These are phyloP conservation scores for Fraxinus platypoda DNA, from an alignment of 305 asterid species.

Conservation along the genomic window DNA sequence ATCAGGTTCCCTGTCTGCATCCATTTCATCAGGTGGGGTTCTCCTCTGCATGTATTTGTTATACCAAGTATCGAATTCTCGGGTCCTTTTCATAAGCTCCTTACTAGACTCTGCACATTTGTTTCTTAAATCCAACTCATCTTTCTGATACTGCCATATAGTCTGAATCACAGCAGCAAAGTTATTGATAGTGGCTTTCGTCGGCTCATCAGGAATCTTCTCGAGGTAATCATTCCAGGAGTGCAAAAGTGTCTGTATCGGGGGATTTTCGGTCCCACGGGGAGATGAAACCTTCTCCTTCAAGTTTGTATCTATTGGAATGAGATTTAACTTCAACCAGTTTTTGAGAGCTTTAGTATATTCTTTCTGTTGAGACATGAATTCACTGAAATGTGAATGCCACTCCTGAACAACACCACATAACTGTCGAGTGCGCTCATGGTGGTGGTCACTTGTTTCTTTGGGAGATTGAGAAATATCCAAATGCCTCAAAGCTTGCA, in stretches of 20 bases:
- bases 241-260: conserved; percentile 55
- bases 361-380: conserved; percentile 54
- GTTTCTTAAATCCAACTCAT: conserved; percentile 73
- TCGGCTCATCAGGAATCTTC: conserved; percentile 81
- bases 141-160: conserved; percentile 72
- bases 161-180: conserved; percentile 67
- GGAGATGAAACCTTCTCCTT: conserved; percentile 63
- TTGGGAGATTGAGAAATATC: conserved; percentile 69
- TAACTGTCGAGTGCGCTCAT: conserved; percentile 72
- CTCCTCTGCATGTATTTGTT: conserved; percentile 65
- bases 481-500: conserved; percentile 51
- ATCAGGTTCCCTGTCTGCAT: conserved; percentile 51
- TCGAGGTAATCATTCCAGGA: conserved; percentile 74
- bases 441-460: conserved; percentile 82
- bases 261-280: conserved; percentile 63
- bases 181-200: conserved; percentile 63
- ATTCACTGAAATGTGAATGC: conserved; percentile 57
- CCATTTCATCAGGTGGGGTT: conserved; percentile 66
- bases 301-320: conserved; percentile 83
- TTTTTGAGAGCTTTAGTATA: conserved; percentile 64
- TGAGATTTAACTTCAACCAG: conserved; percentile 80
- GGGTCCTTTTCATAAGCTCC: conserved; percentile 58
- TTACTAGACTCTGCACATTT: conserved; percentile 64
- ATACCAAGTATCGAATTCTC: conserved; percentile 78
- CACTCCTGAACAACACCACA: conserved; percentile 83